Evolutionary conservation across 495 filamentous ascomycete genomes (phyloP).

Genomic region (Xanthoparmelia taractica): DNA sequence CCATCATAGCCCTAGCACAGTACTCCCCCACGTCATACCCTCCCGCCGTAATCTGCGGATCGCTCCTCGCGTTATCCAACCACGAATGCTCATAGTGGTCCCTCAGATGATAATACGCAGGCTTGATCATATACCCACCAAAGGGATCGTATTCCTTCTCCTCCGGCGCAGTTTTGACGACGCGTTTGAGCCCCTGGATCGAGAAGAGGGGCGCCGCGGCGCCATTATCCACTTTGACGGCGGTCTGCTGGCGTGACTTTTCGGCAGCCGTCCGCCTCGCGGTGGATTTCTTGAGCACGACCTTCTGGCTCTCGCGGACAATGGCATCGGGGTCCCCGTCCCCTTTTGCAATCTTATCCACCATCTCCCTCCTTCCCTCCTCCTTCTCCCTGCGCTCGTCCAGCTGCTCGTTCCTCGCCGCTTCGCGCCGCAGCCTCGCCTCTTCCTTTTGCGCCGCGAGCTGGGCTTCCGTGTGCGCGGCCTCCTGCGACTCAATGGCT

Average conservation of each 20-base stretch:
- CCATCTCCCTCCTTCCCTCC: constrained; percentile 51
- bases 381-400: constrained; percentile 56
- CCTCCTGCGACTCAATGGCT: constrained; percentile 46
- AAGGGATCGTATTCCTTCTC: constrained; percentile 85
- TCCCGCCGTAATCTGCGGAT: constrained; percentile 58
- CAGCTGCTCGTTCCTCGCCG: constrained; percentile 51
- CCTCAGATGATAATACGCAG: constrained; percentile 62
- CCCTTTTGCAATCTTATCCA: constrained; percentile 42
- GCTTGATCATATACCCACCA: constrained; percentile 59
- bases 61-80: constrained; percentile 52
- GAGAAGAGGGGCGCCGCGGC: constrained; percentile 33
- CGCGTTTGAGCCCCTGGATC: constrained; percentile 72
- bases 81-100: constrained; percentile 56
- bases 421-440: constrained; percentile 46
- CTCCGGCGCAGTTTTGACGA: constrained; percentile 51
- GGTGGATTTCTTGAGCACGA: constrained; percentile 62
- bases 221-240: constrained; percentile 33
- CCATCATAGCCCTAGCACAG: constrained; percentile 67
- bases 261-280: constrained; percentile 44
- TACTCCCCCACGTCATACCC: constrained; percentile 80
- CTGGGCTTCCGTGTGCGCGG: constrained; percentile 45
- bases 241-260: constrained; percentile 36
- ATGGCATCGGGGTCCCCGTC: constrained; percentile 46
- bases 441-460: constrained; percentile 66
- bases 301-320: constrained; percentile 47